Conservation (phyloP, 1,284 basidiomycete species). For the Leccinum solheimii region DNA sequence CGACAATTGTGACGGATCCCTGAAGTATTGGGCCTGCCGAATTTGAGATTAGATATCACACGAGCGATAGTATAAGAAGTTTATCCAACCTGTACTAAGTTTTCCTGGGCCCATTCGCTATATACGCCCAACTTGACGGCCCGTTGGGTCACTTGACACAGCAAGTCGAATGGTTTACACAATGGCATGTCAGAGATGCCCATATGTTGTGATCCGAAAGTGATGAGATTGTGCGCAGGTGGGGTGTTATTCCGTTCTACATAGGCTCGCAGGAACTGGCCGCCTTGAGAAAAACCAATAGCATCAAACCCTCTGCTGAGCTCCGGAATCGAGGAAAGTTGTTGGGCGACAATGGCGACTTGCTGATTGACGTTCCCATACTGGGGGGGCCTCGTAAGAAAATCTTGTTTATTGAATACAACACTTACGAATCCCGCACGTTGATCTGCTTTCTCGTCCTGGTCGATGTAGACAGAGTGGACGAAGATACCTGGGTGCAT, state of each 20-base stretch:
- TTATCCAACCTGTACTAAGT: slow-evolving; percentile 69
- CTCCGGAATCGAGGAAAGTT: slow-evolving; percentile 70
- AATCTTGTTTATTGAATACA: background rate
- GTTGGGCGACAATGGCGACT: slow-evolving; percentile 62
- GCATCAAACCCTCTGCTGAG: slow-evolving; percentile 82
- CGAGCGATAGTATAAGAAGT: background rate
- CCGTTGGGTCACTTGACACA: slow-evolving; percentile 78
- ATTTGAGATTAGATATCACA: slow-evolving; percentile 5
- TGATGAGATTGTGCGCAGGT: slow-evolving; percentile 83
- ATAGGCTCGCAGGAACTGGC: slow-evolving; percentile 90
- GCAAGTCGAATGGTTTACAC: slow-evolving; percentile 68
- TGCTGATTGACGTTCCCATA: slow-evolving; percentile 83
- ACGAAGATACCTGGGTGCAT: slow-evolving; percentile 86
- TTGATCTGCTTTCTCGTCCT: slow-evolving; percentile 69
- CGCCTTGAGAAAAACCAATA: slow-evolving; percentile 91
- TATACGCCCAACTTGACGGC: slow-evolving; percentile 79
- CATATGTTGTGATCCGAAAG: slow-evolving; percentile 85
- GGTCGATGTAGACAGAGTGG: slow-evolving; percentile 76
- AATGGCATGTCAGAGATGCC: slow-evolving; percentile 80
- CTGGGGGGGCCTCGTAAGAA: slow-evolving; percentile 39
- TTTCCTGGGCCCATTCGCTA: slow-evolving; percentile 76
- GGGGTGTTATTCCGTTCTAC: slow-evolving; percentile 83
- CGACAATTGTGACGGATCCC: slow-evolving; percentile 77
- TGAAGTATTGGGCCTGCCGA: slow-evolving; percentile 86
- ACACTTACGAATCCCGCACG: slow-evolving; percentile 78